Percentiles rank a stretch among this genome's conserved stretches.
phyloP scores from a whole-genome alignment of 257 asterid genomes.

The Solanum lycopersicoides region DNA sequence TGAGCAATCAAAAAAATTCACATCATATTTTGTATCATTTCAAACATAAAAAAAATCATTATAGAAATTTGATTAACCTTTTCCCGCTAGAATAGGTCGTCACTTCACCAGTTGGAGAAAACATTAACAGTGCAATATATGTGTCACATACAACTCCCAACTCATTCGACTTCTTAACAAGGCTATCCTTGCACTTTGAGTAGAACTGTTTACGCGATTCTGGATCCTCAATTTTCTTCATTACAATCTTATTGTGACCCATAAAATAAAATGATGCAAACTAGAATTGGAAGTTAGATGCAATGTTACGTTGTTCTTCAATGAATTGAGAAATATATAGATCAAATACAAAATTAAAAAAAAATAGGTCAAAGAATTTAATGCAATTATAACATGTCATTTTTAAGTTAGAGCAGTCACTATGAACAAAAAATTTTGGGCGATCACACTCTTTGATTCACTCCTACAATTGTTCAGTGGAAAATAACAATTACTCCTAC shows the following conservation, averaged over 20 bases:
- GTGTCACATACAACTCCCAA: constrained; percentile 55
- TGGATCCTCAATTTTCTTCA: constrained; percentile 38
- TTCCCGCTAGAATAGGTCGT: constrained; percentile 39
- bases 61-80: constrained; percentile 19
- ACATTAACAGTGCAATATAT: constrained; percentile 55
- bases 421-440: background rate
- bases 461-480: background rate
- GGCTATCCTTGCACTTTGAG: constrained; percentile 52
- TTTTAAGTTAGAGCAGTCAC: background rate
- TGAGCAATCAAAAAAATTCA: background rate
- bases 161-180: constrained; percentile 56
- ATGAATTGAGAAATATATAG: too few species aligned
- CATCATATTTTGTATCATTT: background rate
- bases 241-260: constrained; percentile 50
- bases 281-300: background rate
- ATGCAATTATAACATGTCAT: background rate
- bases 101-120: constrained; percentile 53
- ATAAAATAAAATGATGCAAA: background rate
- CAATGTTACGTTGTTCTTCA: background rate
- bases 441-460: too few species aligned
- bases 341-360: background rate
- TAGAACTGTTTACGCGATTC: constrained; percentile 35
- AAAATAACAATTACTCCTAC: background rate
- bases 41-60: background rate
- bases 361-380: background rate